Evolutionary conservation across 441 rosid genomes (phyloP).

Genomic region (Pelargonium australe): DNA sequence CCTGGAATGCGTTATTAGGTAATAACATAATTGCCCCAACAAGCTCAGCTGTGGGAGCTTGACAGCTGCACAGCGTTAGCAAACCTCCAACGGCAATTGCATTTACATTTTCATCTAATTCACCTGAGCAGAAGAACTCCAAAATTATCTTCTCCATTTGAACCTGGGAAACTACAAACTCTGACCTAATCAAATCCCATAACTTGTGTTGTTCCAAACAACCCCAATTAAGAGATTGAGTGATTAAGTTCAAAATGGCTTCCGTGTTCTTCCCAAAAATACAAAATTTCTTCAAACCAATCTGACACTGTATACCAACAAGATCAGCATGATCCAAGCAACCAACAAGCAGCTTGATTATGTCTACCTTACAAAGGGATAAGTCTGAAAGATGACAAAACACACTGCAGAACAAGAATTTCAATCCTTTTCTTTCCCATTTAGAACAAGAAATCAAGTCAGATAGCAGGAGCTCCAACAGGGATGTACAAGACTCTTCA

Average conservation of each 20-base stretch:
- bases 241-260: conserved; percentile 30
- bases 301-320: conserved; percentile 33
- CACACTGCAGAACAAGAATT: conserved; percentile 23
- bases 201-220: conserved; percentile 40
- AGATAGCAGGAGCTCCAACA: conserved; percentile 27
- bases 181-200: conserved; percentile 45
- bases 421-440: conserved; percentile 28
- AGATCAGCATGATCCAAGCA: conserved; percentile 37
- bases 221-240: conserved; percentile 37
- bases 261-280: conserved; percentile 36
- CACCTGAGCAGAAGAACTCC: conserved; percentile 29
- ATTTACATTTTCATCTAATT: conserved; percentile 29
- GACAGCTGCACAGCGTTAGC: conserved; percentile 33
- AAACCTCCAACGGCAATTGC: conserved; percentile 47
- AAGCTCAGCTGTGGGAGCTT: conserved; percentile 40
- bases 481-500: conserved; percentile 22
- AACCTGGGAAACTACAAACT: conserved; percentile 35
- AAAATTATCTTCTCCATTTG: conserved; percentile 42
- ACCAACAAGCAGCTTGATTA: conserved; percentile 33
- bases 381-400: conserved; percentile 40
- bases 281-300: conserved; percentile 35
- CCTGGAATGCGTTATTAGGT: conserved; percentile 35
- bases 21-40: conserved; percentile 38
- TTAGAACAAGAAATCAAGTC: conserved; percentile 30
- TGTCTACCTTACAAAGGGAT: conserved; percentile 23